Base-by-base conservation (phyloP, 1,284 basidiomycete species). In the Melampsora americana region DNA sequence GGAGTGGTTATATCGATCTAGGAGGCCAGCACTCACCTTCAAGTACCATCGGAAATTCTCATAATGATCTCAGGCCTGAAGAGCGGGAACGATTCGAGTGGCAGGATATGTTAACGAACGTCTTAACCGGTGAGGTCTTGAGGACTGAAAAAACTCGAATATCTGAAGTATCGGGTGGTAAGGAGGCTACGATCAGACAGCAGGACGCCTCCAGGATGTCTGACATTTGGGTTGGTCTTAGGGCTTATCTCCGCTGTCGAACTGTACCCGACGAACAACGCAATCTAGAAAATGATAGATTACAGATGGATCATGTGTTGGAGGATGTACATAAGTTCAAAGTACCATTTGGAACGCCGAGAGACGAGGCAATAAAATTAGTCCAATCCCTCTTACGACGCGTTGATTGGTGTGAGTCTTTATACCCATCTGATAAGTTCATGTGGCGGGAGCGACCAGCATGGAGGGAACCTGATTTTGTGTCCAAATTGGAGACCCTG, bases 81-180 rank as follows among this genome's bases (percentile, higher is more conserved):
- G 90, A 92, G 79, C 86, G 87, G 78, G 92, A 93, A 80, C 87
- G 94, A 35, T 84, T 95, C 64, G 93, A 95, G 83, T 97, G 94
- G 94, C 92, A 95, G 83, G 90, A 90, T 50, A 92, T 96, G 89
- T 87, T 97, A 53, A 89, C 92, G 11, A 95, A 93, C 50, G 94
- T 97, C 28, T 86, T 98, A 42, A 89, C 89, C 50, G 94, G 95
- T 18, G 93, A 97, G 81, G 93, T 98, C 6, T 87, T 98, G 77
- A 92, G 90, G 82, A 90, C 91, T 1, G 95, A 97, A 84, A 95
- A 93, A 84, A 91, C 90, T 26, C 89, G 95, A 75, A 94, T 75
- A 39, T 75, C 72, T 6, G 89, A 90, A 66, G 89, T 79, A 12
- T 82, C 80, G 66, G 82, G 83, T 48, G 80, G 78, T 65, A 81